Percentiles rank a stretch among this genome's conserved stretches.
Conservation (phyloP, 73 alveolate genomes). For the Tetrahymena elliotti region DNA sequence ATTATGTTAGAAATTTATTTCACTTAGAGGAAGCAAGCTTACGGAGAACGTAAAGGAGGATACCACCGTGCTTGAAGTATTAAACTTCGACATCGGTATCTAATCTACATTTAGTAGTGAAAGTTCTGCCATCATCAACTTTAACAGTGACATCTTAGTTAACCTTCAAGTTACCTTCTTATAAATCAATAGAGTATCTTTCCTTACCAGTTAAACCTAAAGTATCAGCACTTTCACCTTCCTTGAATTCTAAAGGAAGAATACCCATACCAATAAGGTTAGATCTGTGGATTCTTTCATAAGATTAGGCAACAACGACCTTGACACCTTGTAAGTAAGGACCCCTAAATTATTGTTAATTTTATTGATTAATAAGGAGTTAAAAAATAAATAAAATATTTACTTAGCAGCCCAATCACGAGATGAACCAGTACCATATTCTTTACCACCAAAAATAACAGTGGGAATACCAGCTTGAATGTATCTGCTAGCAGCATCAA, state of each 20-base stretch:
- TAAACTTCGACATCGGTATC: constrained; percentile 82
- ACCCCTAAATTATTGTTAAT: constrained; percentile 19
- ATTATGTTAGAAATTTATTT: neutral
- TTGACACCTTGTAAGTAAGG: constrained; percentile 58
- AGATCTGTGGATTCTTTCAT: constrained; percentile 87
- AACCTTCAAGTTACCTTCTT: constrained; percentile 48
- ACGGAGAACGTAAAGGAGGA: constrained; percentile 77
- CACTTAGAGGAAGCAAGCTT: constrained; percentile 35
- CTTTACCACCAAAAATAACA: constrained; percentile 73
- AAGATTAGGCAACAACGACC: constrained; percentile 75
- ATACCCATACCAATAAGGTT: constrained; percentile 90
- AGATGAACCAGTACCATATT: constrained; percentile 82
- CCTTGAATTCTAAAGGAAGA: constrained; percentile 72
- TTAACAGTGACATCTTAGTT: constrained; percentile 36
- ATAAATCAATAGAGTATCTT: constrained; percentile 41
- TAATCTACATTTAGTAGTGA: constrained; percentile 54
- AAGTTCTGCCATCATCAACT: constrained; percentile 48
- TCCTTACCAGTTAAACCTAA: constrained; percentile 72
- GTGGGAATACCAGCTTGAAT: constrained; percentile 38
- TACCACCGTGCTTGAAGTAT: constrained; percentile 84
- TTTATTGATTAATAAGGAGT: neutral
- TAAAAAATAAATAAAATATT: neutral
- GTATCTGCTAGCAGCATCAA: constrained; percentile 75
- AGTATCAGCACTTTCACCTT: constrained; percentile 73
- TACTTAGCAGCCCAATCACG: constrained; percentile 91